Base-by-base conservation (phyloP, 169 alveolate species). In the Plasmodium ovale region DNA sequence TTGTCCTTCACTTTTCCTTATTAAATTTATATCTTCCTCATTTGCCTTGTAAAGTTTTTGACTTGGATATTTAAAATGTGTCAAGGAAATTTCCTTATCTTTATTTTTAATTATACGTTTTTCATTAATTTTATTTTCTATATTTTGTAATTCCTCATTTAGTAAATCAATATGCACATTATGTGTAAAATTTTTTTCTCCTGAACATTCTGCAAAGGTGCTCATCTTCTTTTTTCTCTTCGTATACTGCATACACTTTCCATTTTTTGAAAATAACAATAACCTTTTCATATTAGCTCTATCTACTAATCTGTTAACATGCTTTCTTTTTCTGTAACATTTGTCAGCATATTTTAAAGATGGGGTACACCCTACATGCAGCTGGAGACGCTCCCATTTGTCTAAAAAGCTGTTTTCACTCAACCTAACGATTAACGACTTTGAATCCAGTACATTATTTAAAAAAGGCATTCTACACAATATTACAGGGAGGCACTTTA, bases 31-130 rank as follows among this genome's bases (percentile, higher is more conserved):
- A 58, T 92, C 95, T 67, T 88, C 92, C 31, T 59, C 74, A 29
- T 74, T 84, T 56, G 92, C 88, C 19, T 92, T 91, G 60, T 87
- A 89, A 53, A 92, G 87, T 56, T 87, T 70, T 73, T 92, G 95
- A 49, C 95, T 92, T 42, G 95, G 92, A 60, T 79, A 79, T 51
- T 79, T 79, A 53, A 53, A 79, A 21, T 65, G 33, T 56, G 71
- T 47, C 53, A 49, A 1, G 14, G 70, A 31, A 64, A 79, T 47
- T 33, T 79, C 82, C 44, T 53, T 33, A 39, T 64, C 56, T 23
- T 54, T 25, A 79, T 21, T 79, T 51, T 21, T 51, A 29, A 19
- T 56, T 59, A 79, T 21, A 12, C 59, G 21, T 53, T 37, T 79
- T 21, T 59, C 79, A 47, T 79, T 79, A 35, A 79, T 79, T 65